phyloP scores from a whole-genome alignment of 2,329 filamentous ascomycete species.

The Trichoderma koningiopsis region DNA sequence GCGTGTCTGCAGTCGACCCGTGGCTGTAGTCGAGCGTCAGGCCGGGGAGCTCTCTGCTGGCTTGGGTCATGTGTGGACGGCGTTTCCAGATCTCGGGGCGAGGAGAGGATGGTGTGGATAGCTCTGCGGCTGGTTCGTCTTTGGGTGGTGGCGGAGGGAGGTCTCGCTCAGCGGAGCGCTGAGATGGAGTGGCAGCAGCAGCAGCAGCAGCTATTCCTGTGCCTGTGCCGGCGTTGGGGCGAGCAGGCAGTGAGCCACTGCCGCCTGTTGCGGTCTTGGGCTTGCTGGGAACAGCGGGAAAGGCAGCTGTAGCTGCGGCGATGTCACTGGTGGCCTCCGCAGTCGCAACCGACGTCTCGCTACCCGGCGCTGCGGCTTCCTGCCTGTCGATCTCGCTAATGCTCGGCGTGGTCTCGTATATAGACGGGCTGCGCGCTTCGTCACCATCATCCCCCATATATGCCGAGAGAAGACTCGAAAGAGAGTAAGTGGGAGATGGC shows the following conservation, averaged over 20 bases:
- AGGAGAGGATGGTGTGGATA: slow-evolving; percentile 35
- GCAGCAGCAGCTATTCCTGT: neutral
- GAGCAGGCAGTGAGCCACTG: slow-evolving; percentile 25
- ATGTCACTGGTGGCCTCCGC: neutral
- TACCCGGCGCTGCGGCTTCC: slow-evolving; percentile 1
- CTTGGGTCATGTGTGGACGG: slow-evolving; percentile 53
- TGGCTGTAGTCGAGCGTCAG: slow-evolving; percentile 53
- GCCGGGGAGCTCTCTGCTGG: slow-evolving; percentile 49
- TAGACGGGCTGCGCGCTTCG: slow-evolving; percentile 41
- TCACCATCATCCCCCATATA: slow-evolving; percentile 53
- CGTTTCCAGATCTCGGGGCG: slow-evolving; percentile 51
- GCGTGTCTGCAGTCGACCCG: slow-evolving; percentile 50
- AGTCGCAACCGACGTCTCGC: slow-evolving; percentile 7
- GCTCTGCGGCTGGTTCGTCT: slow-evolving; percentile 26
- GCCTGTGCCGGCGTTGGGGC: slow-evolving; percentile 10
- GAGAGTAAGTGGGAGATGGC: slow-evolving; percentile 50
- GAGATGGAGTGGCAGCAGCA: neutral
- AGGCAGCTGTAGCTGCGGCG: neutral
- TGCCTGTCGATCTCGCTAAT: neutral
- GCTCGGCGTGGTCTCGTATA: slow-evolving; percentile 26
- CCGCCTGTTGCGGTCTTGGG: slow-evolving; percentile 1
- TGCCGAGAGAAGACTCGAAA: slow-evolving; percentile 58
- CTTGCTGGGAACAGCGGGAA: neutral
- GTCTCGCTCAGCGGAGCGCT: slow-evolving; percentile 14
- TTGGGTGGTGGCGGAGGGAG: slow-evolving; percentile 27